Percentiles rank a stretch among this genome's conserved stretches.
Evolutionary conservation across 2,329 filamentous ascomycete genomes (phyloP).

Genomic region (Fusarium verrucosum): DNA sequence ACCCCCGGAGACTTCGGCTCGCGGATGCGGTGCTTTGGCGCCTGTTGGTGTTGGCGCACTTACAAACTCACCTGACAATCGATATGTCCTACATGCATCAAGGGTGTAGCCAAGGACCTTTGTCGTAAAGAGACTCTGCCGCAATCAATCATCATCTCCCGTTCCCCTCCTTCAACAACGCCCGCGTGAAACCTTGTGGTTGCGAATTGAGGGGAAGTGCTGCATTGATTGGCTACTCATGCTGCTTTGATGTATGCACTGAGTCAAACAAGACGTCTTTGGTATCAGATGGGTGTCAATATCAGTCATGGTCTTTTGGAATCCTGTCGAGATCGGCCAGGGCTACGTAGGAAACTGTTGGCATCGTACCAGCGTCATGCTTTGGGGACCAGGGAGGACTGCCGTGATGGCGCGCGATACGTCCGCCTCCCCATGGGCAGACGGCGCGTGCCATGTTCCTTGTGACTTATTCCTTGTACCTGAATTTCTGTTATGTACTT

Average conservation of each 20-base stretch:
- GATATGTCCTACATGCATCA: conserved; percentile 14
- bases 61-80: conserved; percentile 40
- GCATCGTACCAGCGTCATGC: conserved; percentile 43
- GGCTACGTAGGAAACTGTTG: conserved; percentile 10
- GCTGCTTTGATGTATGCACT: conserved; percentile 19
- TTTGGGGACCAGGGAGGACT: conserved; percentile 30
- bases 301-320: conserved; percentile 16
- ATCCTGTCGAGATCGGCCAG: conserved; percentile 3
- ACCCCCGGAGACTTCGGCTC: conserved; percentile 41
- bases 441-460: conserved; percentile 29
- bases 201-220: conserved; percentile 38
- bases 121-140: conserved; percentile 1
- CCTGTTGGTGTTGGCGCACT: conserved; percentile 31
- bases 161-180: conserved; percentile 7
- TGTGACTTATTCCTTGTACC: conserved; percentile 34
- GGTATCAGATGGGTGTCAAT: conserved; percentile 33
- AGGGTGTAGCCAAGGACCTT: conserved; percentile 8
- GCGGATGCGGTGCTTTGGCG: conserved; percentile 38
- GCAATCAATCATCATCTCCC: conserved; percentile 16
- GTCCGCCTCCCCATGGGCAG: conserved; percentile 28
- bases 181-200: conserved; percentile 43
- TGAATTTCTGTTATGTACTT: conserved; percentile 32
- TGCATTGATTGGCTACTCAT: conserved; percentile 25
- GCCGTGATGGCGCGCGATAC: conserved; percentile 25
- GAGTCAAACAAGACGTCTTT: conserved; percentile 28